These are phyloP conservation scores for Rhytidhysteron rufulum DNA, from an alignment of 2,329 filamentous ascomycete genomes.

Conservation along the genomic window DNA sequence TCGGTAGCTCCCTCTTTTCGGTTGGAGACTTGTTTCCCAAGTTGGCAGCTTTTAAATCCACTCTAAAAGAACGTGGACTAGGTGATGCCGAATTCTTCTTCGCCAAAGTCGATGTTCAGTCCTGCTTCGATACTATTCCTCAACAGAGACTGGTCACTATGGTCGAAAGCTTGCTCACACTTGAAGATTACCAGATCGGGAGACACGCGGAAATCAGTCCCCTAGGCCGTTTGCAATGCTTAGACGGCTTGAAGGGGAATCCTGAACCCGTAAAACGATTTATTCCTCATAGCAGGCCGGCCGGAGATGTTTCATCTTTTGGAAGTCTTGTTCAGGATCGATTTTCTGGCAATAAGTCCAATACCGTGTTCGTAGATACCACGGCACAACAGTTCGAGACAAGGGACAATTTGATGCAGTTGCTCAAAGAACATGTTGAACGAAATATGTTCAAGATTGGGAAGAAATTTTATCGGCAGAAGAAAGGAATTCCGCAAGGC, in stretches of 20 bases:
- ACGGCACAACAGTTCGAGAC: constrained; percentile 56
- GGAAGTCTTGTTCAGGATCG: constrained; percentile 25
- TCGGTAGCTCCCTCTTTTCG: constrained; percentile 81
- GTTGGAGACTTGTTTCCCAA: constrained; percentile 74
- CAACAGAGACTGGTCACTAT: constrained; percentile 69
- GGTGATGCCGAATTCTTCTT: constrained; percentile 63
- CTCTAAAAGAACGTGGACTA: constrained; percentile 36
- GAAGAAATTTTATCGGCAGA: constrained; percentile 84
- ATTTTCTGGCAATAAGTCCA: constrained; percentile 37
- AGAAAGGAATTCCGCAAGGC: constrained; percentile 85
- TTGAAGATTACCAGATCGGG: constrained; percentile 64
- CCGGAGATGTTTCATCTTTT: constrained; percentile 29
- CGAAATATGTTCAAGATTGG: constrained; percentile 85
- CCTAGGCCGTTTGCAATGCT: constrained; percentile 29
- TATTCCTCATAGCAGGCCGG: constrained; percentile 35
- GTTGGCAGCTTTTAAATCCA: constrained; percentile 64
- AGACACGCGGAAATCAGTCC: constrained; percentile 72
- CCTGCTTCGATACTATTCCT: constrained; percentile 94
- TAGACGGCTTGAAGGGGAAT: constrained; percentile 24
- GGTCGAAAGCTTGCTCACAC: constrained; percentile 54
- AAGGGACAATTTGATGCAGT: constrained; percentile 58
- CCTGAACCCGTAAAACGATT: constrained; percentile 36
- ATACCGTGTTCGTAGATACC: constrained; percentile 75
- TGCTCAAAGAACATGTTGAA: constrained; percentile 76
- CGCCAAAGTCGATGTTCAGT: constrained; percentile 85